phyloP scores from a whole-genome alignment of 345 rosid genomes.

The Litchi chinensis region DNA sequence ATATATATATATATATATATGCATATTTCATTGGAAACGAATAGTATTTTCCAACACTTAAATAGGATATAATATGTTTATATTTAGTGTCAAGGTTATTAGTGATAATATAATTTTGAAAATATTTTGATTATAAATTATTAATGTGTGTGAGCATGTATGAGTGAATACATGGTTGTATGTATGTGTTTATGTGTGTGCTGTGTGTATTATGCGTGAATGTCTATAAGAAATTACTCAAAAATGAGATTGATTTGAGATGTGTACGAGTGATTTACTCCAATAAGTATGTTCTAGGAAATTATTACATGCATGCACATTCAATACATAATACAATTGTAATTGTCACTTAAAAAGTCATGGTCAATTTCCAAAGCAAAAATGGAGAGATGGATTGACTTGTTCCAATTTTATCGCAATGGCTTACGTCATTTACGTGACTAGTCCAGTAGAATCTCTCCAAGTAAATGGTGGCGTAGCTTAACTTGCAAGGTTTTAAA shows the following conservation, averaged over 20 bases:
- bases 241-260: too few relatives aligned
- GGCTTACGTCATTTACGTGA: constrained; percentile 11
- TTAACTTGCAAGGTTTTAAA: constrained; percentile 22
- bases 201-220: too few relatives aligned
- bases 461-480: constrained; percentile 21
- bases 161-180: too few relatives aligned
- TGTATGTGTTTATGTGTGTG: too few relatives aligned
- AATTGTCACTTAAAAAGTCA: constrained; percentile 2
- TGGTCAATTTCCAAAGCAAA: background rate
- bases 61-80: too few relatives aligned
- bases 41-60: too few relatives aligned
- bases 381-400: constrained; percentile 16
- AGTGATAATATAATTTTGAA: too few relatives aligned
- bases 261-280: background rate
- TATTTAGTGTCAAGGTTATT: too few relatives aligned
- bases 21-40: too few relatives aligned
- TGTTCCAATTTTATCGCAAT: constrained; percentile 14
- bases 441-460: background rate
- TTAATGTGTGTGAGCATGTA: too few relatives aligned
- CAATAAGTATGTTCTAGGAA: constrained; percentile 9
- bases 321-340: background rate
- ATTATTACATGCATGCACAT: background rate
- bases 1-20: too few relatives aligned
- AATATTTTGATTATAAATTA: too few relatives aligned
- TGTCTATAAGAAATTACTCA: background rate